phyloP scores from a whole-genome alignment of 192 early-diverging fungal species.

The Pilobolus umbonatus region DNA sequence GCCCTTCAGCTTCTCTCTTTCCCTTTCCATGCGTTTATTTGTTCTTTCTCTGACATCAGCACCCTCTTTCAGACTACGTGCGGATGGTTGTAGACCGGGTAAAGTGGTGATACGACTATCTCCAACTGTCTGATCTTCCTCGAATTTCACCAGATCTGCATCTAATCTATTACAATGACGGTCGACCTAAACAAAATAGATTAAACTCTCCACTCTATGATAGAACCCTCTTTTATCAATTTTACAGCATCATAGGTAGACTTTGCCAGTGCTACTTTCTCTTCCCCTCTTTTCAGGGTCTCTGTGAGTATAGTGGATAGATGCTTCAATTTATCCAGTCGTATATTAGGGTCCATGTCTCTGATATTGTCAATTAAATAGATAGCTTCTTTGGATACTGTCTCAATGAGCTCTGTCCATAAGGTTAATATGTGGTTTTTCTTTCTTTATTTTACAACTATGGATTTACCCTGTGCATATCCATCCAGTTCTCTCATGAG shows the following conservation, averaged over 20 bases:
- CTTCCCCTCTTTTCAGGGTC: conserved; percentile 82
- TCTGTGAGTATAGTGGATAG: conserved; percentile 61
- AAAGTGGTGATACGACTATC: conserved; percentile 38
- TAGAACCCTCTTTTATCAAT: conserved; percentile 9
- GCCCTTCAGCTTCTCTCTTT: conserved; percentile 22
- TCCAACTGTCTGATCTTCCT: conserved; percentile 83
- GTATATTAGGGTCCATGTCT: conserved; percentile 48
- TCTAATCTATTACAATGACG: conserved; percentile 85
- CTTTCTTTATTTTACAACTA: neutral
- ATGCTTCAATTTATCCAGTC: conserved; percentile 46
- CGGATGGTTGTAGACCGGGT: conserved; percentile 18
- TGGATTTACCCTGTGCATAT: conserved; percentile 52
- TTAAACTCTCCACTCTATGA: neutral
- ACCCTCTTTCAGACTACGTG: conserved; percentile 27
- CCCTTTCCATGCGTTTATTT: conserved; percentile 23
- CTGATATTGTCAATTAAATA: conserved; percentile 67
- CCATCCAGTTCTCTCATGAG: conserved; percentile 93
- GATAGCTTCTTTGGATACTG: conserved; percentile 59
- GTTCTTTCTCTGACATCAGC: conserved; percentile 42
- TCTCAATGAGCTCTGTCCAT: conserved; percentile 63
- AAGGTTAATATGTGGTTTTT: neutral
- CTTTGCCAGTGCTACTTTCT: conserved; percentile 89
- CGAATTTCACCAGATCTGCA: conserved; percentile 87
- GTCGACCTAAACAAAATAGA: conserved; percentile 56
- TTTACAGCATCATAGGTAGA: conserved; percentile 89